A percentile compares a stretch with the other conserved stretches of the same genome.
phyloP scores from a whole-genome alignment of 495 filamentous ascomycete species.

The Aspergillus campestris region DNA sequence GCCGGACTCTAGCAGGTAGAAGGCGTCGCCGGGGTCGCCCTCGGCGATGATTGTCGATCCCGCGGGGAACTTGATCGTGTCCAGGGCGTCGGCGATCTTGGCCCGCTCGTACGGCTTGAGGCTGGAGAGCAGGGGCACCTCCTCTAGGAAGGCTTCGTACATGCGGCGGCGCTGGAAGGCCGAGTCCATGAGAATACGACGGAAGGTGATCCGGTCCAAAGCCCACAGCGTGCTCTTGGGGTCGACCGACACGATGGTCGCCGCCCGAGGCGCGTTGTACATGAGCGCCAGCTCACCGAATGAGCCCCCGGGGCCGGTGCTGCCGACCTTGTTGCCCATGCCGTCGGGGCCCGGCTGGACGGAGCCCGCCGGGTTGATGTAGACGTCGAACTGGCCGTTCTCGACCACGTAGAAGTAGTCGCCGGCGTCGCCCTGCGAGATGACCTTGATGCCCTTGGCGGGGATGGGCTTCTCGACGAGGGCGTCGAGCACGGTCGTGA shows the following conservation, averaged over 20 bases:
- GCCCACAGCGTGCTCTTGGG: constrained; percentile 80
- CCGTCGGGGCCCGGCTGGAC: constrained; percentile 77
- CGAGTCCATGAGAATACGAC: constrained; percentile 95
- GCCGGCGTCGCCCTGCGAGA: constrained; percentile 89
- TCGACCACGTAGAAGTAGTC: constrained; percentile 99
- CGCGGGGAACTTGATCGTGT: constrained; percentile 78
- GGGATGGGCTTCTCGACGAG: constrained; percentile 93
- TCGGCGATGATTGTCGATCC: constrained; percentile 79
- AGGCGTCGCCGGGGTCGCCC: constrained; percentile 85
- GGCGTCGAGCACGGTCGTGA: constrained; percentile 76
- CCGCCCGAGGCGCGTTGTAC: constrained; percentile 98
- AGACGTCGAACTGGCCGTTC: constrained; percentile 80
- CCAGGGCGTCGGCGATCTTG: constrained; percentile 94
- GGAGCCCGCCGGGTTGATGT: constrained; percentile 73
- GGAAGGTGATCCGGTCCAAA: constrained; percentile 91
- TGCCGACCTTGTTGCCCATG: constrained; percentile 75
- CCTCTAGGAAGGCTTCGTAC: constrained; percentile 97
- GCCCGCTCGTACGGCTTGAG: constrained; percentile 86
- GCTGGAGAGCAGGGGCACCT: constrained; percentile 78
- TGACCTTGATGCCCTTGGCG: constrained; percentile 91
- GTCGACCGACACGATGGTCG: constrained; percentile 82
- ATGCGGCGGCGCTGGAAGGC: constrained; percentile 92
- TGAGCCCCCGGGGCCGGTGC: constrained; percentile 80
- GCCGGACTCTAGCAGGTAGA: constrained; percentile 85
- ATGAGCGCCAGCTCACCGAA: constrained; percentile 96